Conservation (phyloP, 257 asterid genomes). For the Solanum verrucosum region DNA sequence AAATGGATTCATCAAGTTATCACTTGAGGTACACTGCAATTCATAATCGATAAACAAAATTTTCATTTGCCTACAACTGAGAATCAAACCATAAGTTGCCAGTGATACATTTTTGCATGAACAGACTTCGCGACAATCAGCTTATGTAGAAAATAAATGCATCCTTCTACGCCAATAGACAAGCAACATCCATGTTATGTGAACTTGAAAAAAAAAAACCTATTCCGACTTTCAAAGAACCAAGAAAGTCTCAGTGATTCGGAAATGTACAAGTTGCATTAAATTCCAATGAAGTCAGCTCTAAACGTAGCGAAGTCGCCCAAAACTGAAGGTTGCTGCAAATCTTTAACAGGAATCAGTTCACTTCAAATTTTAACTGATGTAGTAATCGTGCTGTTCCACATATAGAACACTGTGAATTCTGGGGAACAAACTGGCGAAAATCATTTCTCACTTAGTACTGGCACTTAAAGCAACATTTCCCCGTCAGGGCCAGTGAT, state of each 20-base stretch:
- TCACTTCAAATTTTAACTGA: neutral
- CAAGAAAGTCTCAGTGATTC: neutral
- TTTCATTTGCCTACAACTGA: neutral
- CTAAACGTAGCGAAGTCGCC: neutral
- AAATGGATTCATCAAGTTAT: neutral
- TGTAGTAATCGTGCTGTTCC: neutral
- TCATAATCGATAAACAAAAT: neutral
- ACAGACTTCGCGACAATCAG: neutral
- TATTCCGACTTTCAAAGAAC: neutral
- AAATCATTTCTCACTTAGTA: neutral
- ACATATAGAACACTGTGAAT: neutral
- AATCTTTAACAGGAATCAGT: neutral
- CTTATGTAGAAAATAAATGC: neutral
- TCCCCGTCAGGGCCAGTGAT: constrained; percentile 39
- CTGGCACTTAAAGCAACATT: constrained; percentile 18
- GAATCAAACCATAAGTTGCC: neutral
- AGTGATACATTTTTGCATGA: neutral
- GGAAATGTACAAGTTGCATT: neutral
- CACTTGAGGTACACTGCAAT: neutral
- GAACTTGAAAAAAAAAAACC: neutral
- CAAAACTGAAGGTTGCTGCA: neutral
- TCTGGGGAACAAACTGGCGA: neutral
- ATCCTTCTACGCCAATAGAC: neutral
- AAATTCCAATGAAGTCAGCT: neutral
- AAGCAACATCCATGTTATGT: neutral